phyloP scores from a whole-genome alignment of 805 yeast species.

The Ogataea ramenticola region DNA sequence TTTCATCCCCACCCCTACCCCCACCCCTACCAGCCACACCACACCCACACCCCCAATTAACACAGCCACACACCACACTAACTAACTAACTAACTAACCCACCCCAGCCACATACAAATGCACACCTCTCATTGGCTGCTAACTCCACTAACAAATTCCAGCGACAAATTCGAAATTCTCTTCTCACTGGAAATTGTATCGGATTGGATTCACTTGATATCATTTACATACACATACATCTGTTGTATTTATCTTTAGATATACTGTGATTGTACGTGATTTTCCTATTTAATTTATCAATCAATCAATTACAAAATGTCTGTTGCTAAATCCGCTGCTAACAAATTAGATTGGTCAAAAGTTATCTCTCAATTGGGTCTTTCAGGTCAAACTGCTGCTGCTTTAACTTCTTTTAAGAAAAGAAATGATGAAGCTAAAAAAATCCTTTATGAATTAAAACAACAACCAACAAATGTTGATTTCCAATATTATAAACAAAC shows the following conservation, averaged over 20 bases:
- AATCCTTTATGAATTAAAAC: conserved; percentile 59
- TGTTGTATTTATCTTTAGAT: too few species aligned
- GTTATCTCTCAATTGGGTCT: conserved; percentile 82
- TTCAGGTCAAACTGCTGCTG: conserved; percentile 85
- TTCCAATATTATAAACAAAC: conserved; percentile 71
- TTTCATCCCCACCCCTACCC: neutral
- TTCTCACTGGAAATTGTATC: too few species aligned
- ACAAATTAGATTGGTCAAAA: conserved; percentile 93
- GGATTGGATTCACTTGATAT: too few species aligned
- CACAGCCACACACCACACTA: too few species aligned
- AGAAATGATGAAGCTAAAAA: conserved; percentile 97
- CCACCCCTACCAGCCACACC: neutral
- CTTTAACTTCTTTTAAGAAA: conserved; percentile 91
- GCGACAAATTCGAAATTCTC: too few species aligned
- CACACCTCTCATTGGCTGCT: neutral
- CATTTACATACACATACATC: too few species aligned
- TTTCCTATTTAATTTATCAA: conserved; percentile 1
- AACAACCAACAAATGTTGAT: conserved; percentile 73
- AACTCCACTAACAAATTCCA: too few species aligned
- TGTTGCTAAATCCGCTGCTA: conserved; percentile 52
- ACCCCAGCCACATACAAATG: too few species aligned
- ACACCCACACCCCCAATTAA: too few species aligned
- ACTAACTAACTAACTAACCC: too few species aligned
- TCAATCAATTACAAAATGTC: conserved; percentile 9
- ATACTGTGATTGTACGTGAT: too few species aligned